phyloP scores from a whole-genome alignment of 768 basidiomycete genomes.

The Rhodotorula diobovata region DNA sequence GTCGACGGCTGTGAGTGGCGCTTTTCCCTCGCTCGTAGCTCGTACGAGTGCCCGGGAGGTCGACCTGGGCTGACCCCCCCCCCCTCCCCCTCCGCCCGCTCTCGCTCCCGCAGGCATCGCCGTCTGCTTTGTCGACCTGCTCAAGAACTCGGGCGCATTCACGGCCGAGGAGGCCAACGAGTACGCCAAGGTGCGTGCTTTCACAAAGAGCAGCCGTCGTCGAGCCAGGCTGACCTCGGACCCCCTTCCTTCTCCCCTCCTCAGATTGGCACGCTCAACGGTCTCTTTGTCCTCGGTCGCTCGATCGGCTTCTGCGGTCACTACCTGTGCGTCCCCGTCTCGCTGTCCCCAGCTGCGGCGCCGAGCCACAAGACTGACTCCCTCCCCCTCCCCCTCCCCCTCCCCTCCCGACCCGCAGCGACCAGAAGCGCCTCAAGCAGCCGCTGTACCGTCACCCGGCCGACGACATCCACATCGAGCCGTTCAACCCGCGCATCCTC shows the following conservation, averaged over 20 bases:
- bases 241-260: neutral
- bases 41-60: no score
- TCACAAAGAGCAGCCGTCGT: neutral
- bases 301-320: conserved; percentile 91
- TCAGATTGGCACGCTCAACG: conserved; percentile 84
- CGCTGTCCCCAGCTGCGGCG: neutral
- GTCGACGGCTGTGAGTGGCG: neutral
- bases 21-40: no score
- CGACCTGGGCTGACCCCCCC: no score
- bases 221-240: neutral
- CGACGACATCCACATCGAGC: conserved; percentile 36
- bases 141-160: conserved; percentile 69
- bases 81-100: no score
- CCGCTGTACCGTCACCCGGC: conserved; percentile 57
- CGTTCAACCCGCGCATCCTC: conserved; percentile 25
- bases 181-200: conserved; percentile 65
- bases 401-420: conserved; percentile 48
- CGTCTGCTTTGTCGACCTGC: conserved; percentile 19
- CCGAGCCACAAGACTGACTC: neutral
- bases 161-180: conserved; percentile 92
- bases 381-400: no score
- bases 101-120: neutral
- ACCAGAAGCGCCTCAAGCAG: conserved; percentile 70
- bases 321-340: conserved; percentile 59
- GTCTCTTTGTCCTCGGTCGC: conserved; percentile 93